Conservation (phyloP, 352 stramenopile species). For the Pythium insidiosum region DNA sequence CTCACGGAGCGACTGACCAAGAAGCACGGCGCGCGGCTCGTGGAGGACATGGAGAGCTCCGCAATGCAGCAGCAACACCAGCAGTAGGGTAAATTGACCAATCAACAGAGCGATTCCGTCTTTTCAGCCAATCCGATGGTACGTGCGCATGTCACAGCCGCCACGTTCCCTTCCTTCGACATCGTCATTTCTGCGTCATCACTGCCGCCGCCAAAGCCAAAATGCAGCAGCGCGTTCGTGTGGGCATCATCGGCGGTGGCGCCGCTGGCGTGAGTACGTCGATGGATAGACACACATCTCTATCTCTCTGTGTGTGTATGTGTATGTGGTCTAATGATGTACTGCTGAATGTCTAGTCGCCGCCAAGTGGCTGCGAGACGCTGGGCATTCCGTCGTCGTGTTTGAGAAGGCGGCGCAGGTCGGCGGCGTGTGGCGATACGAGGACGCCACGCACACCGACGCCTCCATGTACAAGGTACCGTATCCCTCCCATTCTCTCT, state of each 20-base stretch:
- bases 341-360: constrained; percentile 29
- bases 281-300: too few species aligned
- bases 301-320: too few species aligned
- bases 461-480: constrained; percentile 74
- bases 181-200: too few species aligned
- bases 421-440: constrained; percentile 80
- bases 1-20: constrained; percentile 82
- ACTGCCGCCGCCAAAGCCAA: too few species aligned
- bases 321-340: neutral
- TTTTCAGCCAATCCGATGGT: constrained; percentile 11
- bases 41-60: constrained; percentile 80
- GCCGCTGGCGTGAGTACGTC: constrained; percentile 68
- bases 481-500: too few species aligned
- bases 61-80: constrained; percentile 31
- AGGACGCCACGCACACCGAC: constrained; percentile 30
- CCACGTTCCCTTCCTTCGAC: too few species aligned
- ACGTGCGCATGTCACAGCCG: too few species aligned
- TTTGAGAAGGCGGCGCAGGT: constrained; percentile 57
- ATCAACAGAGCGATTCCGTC: neutral
- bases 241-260: constrained; percentile 66
- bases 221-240: constrained; percentile 8
- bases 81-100: neutral
- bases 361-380: constrained; percentile 57
- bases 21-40: constrained; percentile 79
- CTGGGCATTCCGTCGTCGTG: constrained; percentile 56